Evolutionary conservation across 148 eudicot genomes (phyloP), one percentile per base, ranked within the genome.

Genomic region (Rhododendron kiyosumense): DNA sequence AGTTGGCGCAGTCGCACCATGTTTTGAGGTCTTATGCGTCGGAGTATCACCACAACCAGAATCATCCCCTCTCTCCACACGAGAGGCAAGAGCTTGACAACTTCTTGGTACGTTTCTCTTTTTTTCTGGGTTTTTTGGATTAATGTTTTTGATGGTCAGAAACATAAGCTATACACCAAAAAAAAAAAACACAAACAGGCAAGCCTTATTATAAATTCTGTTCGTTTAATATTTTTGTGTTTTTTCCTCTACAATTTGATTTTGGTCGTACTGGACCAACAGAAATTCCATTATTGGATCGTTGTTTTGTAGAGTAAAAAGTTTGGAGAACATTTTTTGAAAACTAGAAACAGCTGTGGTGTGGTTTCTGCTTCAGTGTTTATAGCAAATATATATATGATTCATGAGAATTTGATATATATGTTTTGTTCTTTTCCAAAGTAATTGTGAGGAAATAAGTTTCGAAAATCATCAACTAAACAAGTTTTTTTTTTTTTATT

Each of bases 1-100:
- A 97, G 88, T 86, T 95, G 14, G 71, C 93, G 8, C 96, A 94
- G 79, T 92, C 96, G 2, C 96, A 94, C 78, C 86, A 93, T 84
- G 82, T 97, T 18, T 85, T 96, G 30, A 89, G 96, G 59, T 92
- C 95, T 83, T 96, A 94, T 49, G 96, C 92, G 15, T 86, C 92
- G 18, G 89, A 90, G 14, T 93, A 91, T 43, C 87, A 86, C 46
- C 90, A 88, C 28, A 71, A 71, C 30, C 89, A 87, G 20, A 86
- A 81, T 69, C 91, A 89, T 4, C 79, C 91, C 73, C 91, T 94
- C 46, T 90, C 96, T 69, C 96, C 92, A 49, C 98, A 94, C 83
- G 91, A 93, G 87, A 90, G 96, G 65, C 98, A 97, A 78, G 98
- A 95, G 61, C 99, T 97, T 87, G 99, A 95, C 86, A 91, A 91